Conservation (phyloP, 345 rosid genomes). For the Camelina hispida region DNA sequence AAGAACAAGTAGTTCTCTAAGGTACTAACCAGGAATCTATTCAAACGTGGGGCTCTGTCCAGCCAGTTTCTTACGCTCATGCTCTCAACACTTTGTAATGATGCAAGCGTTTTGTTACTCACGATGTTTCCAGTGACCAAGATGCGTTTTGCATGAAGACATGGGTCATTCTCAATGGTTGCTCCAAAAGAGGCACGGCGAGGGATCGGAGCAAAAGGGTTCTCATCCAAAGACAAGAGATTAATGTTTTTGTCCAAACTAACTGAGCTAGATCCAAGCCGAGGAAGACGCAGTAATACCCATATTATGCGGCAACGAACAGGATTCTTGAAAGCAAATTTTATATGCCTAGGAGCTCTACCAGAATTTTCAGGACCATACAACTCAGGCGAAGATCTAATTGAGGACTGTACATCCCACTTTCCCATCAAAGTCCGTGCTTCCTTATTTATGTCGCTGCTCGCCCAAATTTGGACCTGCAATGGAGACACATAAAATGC, state of each 20-base stretch:
- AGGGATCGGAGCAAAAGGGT: constrained; percentile 76
- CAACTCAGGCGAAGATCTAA: constrained; percentile 68
- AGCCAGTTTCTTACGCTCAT: constrained; percentile 64
- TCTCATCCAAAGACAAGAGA: constrained; percentile 82
- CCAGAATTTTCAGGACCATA: constrained; percentile 70
- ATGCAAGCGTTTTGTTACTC: constrained; percentile 48
- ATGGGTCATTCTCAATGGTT: constrained; percentile 63
- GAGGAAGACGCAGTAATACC: constrained; percentile 74
- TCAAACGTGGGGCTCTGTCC: constrained; percentile 80
- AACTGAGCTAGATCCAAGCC: constrained; percentile 85
- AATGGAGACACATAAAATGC: constrained; percentile 21
- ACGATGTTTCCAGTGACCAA: constrained; percentile 70
- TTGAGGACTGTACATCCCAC: constrained; percentile 87
- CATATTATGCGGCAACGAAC: constrained; percentile 90
- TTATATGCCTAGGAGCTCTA: constrained; percentile 79
- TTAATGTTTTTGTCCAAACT: constrained; percentile 69
- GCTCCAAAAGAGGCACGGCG: constrained; percentile 91
- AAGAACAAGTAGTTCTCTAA: constrained; percentile 15
- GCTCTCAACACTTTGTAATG: constrained; percentile 60
- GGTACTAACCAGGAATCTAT: constrained; percentile 78
- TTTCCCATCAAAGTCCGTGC: constrained; percentile 85
- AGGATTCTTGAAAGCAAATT: constrained; percentile 72
- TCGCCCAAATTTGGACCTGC: constrained; percentile 96
- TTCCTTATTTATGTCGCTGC: constrained; percentile 82
- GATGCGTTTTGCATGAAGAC: constrained; percentile 88